A percentile compares a stretch with the other conserved stretches of the same genome.
Evolutionary conservation across 2,329 filamentous ascomycete species (phyloP).

Genomic region (Xylaria sp.): DNA sequence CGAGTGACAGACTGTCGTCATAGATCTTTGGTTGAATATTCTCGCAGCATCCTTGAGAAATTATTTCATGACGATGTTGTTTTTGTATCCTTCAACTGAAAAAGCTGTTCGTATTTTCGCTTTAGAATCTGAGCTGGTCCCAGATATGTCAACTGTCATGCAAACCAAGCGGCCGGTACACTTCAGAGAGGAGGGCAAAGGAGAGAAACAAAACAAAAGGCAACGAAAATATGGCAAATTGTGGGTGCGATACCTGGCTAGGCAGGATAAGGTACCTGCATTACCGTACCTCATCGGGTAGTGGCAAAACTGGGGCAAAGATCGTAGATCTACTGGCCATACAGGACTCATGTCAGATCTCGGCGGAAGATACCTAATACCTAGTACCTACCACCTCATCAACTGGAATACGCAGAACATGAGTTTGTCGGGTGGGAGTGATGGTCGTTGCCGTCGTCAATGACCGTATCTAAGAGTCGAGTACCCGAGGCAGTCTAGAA

Average conservation of each 20-base stretch:
- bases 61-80: neutral
- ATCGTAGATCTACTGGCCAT: slow-evolving; percentile 23
- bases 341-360: slow-evolving; percentile 5
- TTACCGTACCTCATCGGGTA: slow-evolving; percentile 10
- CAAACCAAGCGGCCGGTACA: neutral
- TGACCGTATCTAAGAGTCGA: neutral
- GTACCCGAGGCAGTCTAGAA: neutral
- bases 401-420: neutral
- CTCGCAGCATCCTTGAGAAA: neutral
- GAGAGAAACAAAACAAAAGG: neutral
- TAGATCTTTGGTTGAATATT: neutral
- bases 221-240: slow-evolving; percentile 24
- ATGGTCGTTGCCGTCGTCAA: neutral
- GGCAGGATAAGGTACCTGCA: slow-evolving; percentile 11
- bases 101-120: neutral
- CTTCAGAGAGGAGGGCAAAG: neutral
- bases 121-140: neutral
- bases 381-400: neutral
- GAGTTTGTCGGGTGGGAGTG: neutral
- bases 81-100: neutral
- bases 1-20: neutral
- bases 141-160: neutral
- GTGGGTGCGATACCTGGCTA: slow-evolving; percentile 26
- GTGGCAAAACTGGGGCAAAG: slow-evolving; percentile 25
- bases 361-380: neutral